A percentile compares a stretch with the other conserved stretches of the same genome.
Evolutionary conservation across 345 rosid species (phyloP).

Genomic region (Ceriops zippeliana): DNA sequence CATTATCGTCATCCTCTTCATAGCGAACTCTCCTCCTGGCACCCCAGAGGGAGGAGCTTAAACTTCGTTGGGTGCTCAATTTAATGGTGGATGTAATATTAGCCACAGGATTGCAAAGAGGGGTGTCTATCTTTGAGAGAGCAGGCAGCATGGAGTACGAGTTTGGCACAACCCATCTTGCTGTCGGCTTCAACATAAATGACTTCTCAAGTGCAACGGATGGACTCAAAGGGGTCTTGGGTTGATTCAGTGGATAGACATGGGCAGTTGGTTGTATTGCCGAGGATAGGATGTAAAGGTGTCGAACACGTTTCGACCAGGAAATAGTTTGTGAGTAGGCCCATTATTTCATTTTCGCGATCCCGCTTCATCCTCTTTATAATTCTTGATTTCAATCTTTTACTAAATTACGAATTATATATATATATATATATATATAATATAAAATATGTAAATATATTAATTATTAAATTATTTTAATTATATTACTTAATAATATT

Average conservation of each 20-base stretch:
- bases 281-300: background rate
- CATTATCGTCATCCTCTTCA: constrained; percentile 18
- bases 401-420: too few species aligned
- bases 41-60: constrained; percentile 16
- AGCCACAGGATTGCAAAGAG: background rate
- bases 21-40: constrained; percentile 56
- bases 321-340: too few species aligned
- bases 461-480: too few species aligned
- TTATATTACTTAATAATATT: too few species aligned
- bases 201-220: background rate
- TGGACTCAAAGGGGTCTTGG: background rate
- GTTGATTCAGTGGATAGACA: background rate
- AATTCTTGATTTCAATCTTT: too few species aligned
- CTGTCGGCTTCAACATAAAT: constrained; percentile 24
- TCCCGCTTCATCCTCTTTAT: too few species aligned
- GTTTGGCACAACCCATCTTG: constrained; percentile 6
- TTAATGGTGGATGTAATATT: background rate
- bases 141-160: constrained; percentile 9
- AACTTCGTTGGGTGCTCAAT: background rate
- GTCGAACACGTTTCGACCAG: background rate
- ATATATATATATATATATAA: too few species aligned
- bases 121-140: background rate
- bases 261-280: background rate
- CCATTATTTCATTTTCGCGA: too few species aligned
- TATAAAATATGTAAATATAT: too few species aligned